Evolutionary conservation across 371 early-diverging fungal species (phyloP).

Genomic region (Mucor mucedo): DNA sequence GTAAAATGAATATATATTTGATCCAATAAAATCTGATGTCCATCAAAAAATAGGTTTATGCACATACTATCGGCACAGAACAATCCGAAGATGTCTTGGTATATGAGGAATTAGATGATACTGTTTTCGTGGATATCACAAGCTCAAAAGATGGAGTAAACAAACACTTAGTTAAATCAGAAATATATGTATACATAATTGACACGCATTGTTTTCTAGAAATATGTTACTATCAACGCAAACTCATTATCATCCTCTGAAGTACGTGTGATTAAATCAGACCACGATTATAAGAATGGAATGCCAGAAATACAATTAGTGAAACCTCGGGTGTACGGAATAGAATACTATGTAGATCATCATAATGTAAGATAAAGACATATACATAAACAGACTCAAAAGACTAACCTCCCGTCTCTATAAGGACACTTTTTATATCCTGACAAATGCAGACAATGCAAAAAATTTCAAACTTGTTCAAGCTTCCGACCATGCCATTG

Average conservation of each 20-base stretch:
- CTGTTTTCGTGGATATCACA: slow-evolving; percentile 81
- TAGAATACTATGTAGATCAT: slow-evolving; percentile 86
- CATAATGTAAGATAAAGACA: slow-evolving; percentile 59
- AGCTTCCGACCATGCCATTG: slow-evolving; percentile 44
- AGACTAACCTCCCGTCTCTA: neutral
- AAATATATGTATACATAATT: too few relatives aligned
- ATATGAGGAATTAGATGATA: slow-evolving; percentile 70
- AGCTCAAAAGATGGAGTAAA: slow-evolving; percentile 77
- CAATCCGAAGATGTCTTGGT: slow-evolving; percentile 65
- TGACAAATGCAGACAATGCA: slow-evolving; percentile 72
- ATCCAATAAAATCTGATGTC: too few relatives aligned
- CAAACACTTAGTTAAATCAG: too few relatives aligned
- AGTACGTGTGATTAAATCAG: slow-evolving; percentile 62
- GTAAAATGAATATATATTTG: slow-evolving; percentile 22
- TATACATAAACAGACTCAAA: neutral
- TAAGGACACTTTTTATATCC: slow-evolving; percentile 69
- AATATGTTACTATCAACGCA: slow-evolving; percentile 75
- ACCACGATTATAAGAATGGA: slow-evolving; percentile 45
- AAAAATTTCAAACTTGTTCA: slow-evolving; percentile 69
- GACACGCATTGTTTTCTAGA: slow-evolving; percentile 23
- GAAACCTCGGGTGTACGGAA: slow-evolving; percentile 59
- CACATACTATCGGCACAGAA: slow-evolving; percentile 59
- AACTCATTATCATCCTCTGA: slow-evolving; percentile 81
- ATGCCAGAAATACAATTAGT: slow-evolving; percentile 54
- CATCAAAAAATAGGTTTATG: slow-evolving; percentile 28